Evolutionary conservation across 1,139 yeast species (phyloP).

Genomic region (Citeromyces siamensis): DNA sequence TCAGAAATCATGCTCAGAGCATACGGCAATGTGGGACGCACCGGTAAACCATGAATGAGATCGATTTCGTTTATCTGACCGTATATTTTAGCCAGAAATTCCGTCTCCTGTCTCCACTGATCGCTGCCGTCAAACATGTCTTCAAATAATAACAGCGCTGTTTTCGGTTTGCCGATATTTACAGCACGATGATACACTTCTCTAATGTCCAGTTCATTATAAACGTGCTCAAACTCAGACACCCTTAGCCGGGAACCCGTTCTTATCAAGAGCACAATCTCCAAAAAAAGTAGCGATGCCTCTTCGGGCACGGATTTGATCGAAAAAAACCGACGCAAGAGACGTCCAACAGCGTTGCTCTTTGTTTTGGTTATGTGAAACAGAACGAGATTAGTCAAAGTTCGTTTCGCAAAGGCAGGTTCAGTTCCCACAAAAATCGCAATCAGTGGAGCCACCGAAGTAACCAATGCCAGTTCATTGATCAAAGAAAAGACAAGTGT

Average conservation of each 20-base stretch:
- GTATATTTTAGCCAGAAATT: constrained; percentile 4
- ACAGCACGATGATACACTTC: constrained; percentile 25
- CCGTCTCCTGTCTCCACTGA: constrained; percentile 11
- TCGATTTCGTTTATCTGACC: constrained; percentile 43
- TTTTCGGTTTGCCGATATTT: constrained; percentile 23
- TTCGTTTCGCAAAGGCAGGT: constrained; percentile 5
- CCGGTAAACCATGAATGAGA: constrained; percentile 49
- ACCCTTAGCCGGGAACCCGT: constrained; percentile 26
- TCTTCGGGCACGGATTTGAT: constrained; percentile 8
- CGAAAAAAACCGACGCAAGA: constrained; percentile 13
- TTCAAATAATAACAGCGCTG: constrained; percentile 46
- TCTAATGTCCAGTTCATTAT: constrained; percentile 21
- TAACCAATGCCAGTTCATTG: constrained; percentile 3
- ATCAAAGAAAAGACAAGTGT: constrained; percentile 3
- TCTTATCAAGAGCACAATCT: constrained; percentile 30
- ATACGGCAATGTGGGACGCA: constrained; percentile 35
- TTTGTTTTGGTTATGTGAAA: constrained; percentile 6
- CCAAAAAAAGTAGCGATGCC: constrained; percentile 22
- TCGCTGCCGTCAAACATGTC: constrained; percentile 21
- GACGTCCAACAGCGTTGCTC: constrained; percentile 8
- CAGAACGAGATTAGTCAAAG: neutral
- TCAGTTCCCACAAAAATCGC: constrained; percentile 7
- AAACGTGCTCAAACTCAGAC: constrained; percentile 23
- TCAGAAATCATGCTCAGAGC: constrained; percentile 33
- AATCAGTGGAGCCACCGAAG: constrained; percentile 7